Conservation (phyloP, 768 basidiomycete genomes). For the Dioszegia hungarica region DNA sequence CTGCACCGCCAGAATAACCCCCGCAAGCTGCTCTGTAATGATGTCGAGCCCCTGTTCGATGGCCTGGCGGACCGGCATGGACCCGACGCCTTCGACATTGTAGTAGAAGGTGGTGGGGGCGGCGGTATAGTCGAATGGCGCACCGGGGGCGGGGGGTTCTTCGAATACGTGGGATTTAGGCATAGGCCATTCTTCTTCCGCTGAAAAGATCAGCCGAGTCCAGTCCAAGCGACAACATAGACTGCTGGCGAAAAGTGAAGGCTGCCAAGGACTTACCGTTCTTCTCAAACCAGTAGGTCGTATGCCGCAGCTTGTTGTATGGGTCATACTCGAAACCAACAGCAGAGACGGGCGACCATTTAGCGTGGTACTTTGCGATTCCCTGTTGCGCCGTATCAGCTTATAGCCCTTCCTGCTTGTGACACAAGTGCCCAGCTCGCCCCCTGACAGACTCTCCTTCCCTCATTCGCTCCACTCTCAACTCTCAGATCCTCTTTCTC, state of each 20-base stretch:
- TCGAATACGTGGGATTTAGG: conserved; percentile 86
- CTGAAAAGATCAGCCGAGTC: conserved; percentile 22
- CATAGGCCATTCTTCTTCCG: conserved; percentile 83
- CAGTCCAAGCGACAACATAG: too few relatives aligned
- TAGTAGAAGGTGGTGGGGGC: conserved; percentile 88
- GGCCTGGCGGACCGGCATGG: conserved; percentile 42
- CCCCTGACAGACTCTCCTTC: too few relatives aligned
- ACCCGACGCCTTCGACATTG: conserved; percentile 87
- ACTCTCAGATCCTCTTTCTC: too few relatives aligned
- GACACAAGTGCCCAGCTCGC: too few relatives aligned
- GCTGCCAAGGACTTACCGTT: conserved; percentile 43
- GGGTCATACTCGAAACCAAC: conserved; percentile 97
- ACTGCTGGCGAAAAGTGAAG: too few relatives aligned
- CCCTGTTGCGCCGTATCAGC: conserved; percentile 59
- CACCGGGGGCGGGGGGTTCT: conserved; percentile 62
- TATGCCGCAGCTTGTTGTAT: conserved; percentile 93
- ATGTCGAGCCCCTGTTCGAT: conserved; percentile 42
- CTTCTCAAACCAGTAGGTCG: conserved; percentile 84
- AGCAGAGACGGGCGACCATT: conserved; percentile 96
- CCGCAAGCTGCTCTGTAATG: conserved; percentile 54
- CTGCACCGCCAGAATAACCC: conserved; percentile 58
- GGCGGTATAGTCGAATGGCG: conserved; percentile 80
- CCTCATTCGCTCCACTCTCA: too few relatives aligned
- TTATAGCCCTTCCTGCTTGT: too few relatives aligned
- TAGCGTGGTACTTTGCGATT: conserved; percentile 95